Evolutionary conservation across 2,329 filamentous ascomycete genomes (phyloP).

Genomic region (Teratosphaeria viscida): DNA sequence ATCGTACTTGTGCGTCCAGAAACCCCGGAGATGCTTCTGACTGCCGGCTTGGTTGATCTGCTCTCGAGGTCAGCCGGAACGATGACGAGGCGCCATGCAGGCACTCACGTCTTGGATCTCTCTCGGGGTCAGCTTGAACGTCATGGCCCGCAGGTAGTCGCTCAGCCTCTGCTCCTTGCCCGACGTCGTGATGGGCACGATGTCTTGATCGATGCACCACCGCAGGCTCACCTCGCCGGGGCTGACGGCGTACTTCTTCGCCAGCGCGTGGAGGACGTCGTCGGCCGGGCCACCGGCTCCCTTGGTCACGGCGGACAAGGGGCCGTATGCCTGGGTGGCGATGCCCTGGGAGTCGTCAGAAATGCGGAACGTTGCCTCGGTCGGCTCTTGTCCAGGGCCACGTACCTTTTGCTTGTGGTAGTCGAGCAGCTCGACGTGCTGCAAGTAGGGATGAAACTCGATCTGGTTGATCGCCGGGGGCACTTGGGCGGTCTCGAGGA

Average conservation of each 20-base stretch:
- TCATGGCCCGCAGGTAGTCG: slow-evolving; percentile 46
- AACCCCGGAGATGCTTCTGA: slow-evolving; percentile 42
- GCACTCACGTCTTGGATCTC: slow-evolving; percentile 39
- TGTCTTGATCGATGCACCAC: slow-evolving; percentile 52
- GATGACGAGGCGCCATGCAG: background rate
- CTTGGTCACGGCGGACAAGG: slow-evolving; percentile 42
- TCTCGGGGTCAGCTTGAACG: slow-evolving; percentile 48
- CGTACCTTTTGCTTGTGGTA: slow-evolving; percentile 36
- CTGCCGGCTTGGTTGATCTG: slow-evolving; percentile 38
- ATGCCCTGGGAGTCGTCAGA: slow-evolving; percentile 28
- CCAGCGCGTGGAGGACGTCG: slow-evolving; percentile 38
- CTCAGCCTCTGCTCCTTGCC: slow-evolving; percentile 49
- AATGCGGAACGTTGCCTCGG: background rate
- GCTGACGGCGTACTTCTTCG: slow-evolving; percentile 52
- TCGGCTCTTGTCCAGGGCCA: background rate
- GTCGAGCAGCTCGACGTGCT: slow-evolving; percentile 47
- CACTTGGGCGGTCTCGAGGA: slow-evolving; percentile 43
- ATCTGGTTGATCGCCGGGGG: slow-evolving; percentile 57
- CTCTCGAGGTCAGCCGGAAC: background rate
- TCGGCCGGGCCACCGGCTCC: slow-evolving; percentile 47
- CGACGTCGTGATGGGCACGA: slow-evolving; percentile 50
- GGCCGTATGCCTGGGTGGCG: slow-evolving; percentile 38
- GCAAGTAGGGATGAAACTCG: slow-evolving; percentile 58
- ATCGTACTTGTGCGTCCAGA: slow-evolving; percentile 41
- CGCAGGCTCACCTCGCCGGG: slow-evolving; percentile 47